Base-by-base conservation (phyloP, 2,329 filamentous ascomycete species). In the Periglandula ipomoeae region DNA sequence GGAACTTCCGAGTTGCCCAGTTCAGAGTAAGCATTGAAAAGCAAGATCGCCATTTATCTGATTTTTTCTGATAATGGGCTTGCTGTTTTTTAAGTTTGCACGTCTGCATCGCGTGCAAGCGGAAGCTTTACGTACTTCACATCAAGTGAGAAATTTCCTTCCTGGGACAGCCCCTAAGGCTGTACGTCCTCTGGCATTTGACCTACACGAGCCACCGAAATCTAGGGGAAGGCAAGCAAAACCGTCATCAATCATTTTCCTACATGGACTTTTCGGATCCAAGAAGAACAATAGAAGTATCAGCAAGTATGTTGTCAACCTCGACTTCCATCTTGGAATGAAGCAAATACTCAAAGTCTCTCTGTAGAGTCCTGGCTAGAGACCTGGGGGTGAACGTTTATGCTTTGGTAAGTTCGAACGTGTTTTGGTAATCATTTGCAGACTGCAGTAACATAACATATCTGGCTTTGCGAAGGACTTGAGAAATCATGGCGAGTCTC, bases 261-360 rank as follows among this genome's bases (percentile, higher is more conserved):
- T 97, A 61, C 91, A 97, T 64, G 91, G 93, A 1, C 74, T 97
- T 10, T 96, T 97, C 61, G 91, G 91, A 19, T 95, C 88, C 34
- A 95, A 94, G 71, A 89, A 88, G 71, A 97, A 97, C 65, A 95
- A 96, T 64, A 76, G 90, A 65, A 87, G 79, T 60, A 93, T 97
- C 54, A 94, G 89, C 84, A 95, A 89, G 91, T 95, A 73, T 65
- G 85, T 70, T 27, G 30, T 10, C 39, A 11, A 9, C 27, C 26
- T 19, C 23, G n/a, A 9, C 27, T 26, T 19, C 23, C 1, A 27
- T 13, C 10, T 17, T 15, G 11, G 9, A 1, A 11, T 37, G 3
- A 3, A 5, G n/a, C 13, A 24, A 44, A 34, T 10, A 10, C 40
- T 41, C 19, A 37, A 22, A 37, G 5, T 46, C 24, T 3, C 7